These are phyloP conservation scores for Saccharomyces mikatae DNA, from an alignment of 805 yeast species.

Conservation along the genomic window DNA sequence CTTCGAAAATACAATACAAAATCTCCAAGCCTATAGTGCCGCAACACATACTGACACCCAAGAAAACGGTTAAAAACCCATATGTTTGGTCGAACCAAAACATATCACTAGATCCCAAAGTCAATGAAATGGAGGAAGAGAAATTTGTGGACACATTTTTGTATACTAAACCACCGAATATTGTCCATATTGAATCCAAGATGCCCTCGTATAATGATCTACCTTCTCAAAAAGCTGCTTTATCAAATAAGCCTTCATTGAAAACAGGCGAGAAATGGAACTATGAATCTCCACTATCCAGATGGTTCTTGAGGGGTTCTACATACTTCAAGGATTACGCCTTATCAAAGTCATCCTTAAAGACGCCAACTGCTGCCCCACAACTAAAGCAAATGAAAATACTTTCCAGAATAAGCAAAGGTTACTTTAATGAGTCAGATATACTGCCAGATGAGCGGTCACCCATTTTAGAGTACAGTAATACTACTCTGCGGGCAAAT, in stretches of 20 bases:
- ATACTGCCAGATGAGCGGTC: constrained; percentile 16
- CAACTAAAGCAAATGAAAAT: constrained; percentile 24
- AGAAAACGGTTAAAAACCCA: constrained; percentile 3
- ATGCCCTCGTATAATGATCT: constrained; percentile 8
- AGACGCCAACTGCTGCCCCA: constrained; percentile 16
- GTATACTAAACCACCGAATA: constrained; percentile 24
- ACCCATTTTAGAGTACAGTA: constrained; percentile 14
- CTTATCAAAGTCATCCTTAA: constrained; percentile 2
- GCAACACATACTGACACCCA: constrained; percentile 19
- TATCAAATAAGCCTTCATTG: constrained; percentile 1
- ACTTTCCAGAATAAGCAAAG: constrained; percentile 16
- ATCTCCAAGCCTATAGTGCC: constrained; percentile 8
- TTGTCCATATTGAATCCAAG: constrained; percentile 17
- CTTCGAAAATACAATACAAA: constrained; percentile 18
- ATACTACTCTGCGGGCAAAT: not conserved
- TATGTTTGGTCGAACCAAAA: not conserved
- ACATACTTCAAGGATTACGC: constrained; percentile 17
- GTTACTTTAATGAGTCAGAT: constrained; percentile 5
- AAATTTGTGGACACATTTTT: constrained; percentile 17
- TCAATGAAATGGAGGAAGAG: not conserved
- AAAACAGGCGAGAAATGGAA: constrained; percentile 17
- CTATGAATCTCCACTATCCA: constrained; percentile 29
- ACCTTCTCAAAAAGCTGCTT: not conserved
- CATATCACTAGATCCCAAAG: not conserved
- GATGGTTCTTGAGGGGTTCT: constrained; percentile 28